These are phyloP conservation scores for Penicillium sp. DNA, from an alignment of 2,329 filamentous ascomycete genomes.

Conservation along the genomic window DNA sequence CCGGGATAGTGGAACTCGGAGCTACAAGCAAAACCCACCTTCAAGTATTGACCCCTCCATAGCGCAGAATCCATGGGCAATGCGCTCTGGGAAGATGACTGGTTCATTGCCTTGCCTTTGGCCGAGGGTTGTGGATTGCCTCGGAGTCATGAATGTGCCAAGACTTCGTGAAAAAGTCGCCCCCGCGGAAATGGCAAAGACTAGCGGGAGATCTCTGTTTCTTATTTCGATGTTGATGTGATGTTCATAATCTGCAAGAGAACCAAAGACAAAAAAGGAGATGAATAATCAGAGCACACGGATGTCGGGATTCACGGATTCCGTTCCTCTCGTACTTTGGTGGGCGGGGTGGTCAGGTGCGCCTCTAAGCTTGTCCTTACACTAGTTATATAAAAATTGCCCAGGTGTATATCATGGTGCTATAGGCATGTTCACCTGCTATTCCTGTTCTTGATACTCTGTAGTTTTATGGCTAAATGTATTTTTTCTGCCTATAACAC, in stretches of 20 bases:
- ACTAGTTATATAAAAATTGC: too few species aligned
- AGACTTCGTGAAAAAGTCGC: conserved; percentile 9
- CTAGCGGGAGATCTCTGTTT: conserved; percentile 5
- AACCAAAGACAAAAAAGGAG: not conserved
- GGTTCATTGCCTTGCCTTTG: conserved; percentile 3
- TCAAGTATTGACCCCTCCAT: not conserved
- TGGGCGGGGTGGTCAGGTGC: not conserved
- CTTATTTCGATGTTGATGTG: not conserved
- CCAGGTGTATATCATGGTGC: too few species aligned
- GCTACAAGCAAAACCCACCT: not conserved
- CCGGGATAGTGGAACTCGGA: not conserved
- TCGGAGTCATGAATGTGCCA: conserved; percentile 14
- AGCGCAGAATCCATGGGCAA: conserved; percentile 2
- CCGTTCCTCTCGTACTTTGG: conserved; percentile 3
- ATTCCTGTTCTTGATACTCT: too few species aligned
- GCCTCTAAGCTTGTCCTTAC: not conserved
- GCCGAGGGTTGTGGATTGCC: conserved; percentile 15
- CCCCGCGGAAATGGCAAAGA: conserved; percentile 1
- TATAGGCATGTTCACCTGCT: too few species aligned
- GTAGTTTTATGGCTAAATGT: too few species aligned
- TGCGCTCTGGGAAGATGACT: not conserved
- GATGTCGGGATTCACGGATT: conserved; percentile 12
- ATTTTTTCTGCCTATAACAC: too few species aligned
- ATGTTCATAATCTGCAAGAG: not conserved
- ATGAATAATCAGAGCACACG: conserved; percentile 3